Evolutionary conservation across 306 rosid species (phyloP), one percentile per base, ranked within the genome.

Genomic region (Castanea mollissima): DNA sequence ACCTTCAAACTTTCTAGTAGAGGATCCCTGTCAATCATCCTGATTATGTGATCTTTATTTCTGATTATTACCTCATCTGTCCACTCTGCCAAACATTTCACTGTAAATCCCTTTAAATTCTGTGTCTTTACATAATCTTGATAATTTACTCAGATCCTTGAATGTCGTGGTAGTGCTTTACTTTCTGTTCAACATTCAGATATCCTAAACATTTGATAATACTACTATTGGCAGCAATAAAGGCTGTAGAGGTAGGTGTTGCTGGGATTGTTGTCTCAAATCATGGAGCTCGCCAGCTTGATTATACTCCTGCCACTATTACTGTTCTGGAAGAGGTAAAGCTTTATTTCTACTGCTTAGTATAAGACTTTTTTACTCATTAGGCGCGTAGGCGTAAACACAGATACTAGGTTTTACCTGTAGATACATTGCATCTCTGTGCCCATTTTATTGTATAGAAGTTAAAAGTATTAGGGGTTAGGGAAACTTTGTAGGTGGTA

Each of bases 251-350:
- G 71, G 74, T 62, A 20, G 81, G 85, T 51, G 77, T 76, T 51
- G 49, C 73, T 51, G 81, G 85, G 25, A 76, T 81, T 70, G 77
- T 81, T 4, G 81, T 76, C 74, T 81, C 85, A 19, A 81, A 81
- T 60, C 85, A 81, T 76, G 81, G 81, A 34, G 85, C 81, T 51
- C 81, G 81, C 74, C 77, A 76, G 77, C 85, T 76, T 46, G 78
- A 81, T 81, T 81, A 76, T 76, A 57, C 69, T 55, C 85, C 81
- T 10, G 74, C 85, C 38, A 76, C 85, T 52, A 81, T 76, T 81
- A 29, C 81, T 71, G 80, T 76, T 25, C 81, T 81, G 8, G 77
- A 81, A 81, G 85, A 81, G 81, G 85, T 81, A 58, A 64, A 5
- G 27, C n/a, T 49, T n/a, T 57, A 56, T 54, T 5, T 67, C 51